Evolutionary conservation across 495 filamentous ascomycete genomes (phyloP), one percentile per base, ranked within the genome.

Genomic region (Cetradonia linearis): DNA sequence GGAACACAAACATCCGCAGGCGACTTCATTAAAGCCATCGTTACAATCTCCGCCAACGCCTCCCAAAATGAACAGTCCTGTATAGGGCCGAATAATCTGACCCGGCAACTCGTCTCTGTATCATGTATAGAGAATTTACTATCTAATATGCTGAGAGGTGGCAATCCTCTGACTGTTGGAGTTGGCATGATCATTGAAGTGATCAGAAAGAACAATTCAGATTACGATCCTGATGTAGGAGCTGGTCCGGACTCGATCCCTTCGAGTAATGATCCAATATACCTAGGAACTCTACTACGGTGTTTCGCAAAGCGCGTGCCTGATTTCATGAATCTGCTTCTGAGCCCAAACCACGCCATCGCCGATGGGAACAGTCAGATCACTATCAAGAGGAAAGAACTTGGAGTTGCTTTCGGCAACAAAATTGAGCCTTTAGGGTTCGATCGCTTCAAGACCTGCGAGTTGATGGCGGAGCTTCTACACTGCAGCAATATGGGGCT

Each of bases 401-500:
- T 96, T 63, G 87, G 81, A 62, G 86, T 86, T 8, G 92, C 93
- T 1, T 99, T 92, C 76, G 92, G 92, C 36, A 81, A 81, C 54
- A 86, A 83, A 69, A 95, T 97, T 59, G 91, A 99, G 73, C 92
- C 94, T 9, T 76, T 99, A 20, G 94, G 93, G 2, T 99, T 99
- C 67, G 93, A 99, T 70, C 79, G 93, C 11, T 99, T 99, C 77
- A 99, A 99, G 77, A 96, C 93, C 0, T 99, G 94, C 69, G 93
- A 99, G 72, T 76, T 99, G 64, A 97, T 99, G 94, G 93, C 93
- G 2, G 93, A 99, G 67, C 76, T 99, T 48, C 73, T 99, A 37
- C 93, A 99, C 69, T 99, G 93, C 73, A 97, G 94, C 73, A 99
- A 99, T 67, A 99, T 99, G 93, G 90, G 86, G 9, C 77, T 99